A percentile compares a stretch with the other conserved stretches of the same genome.
phyloP scores from a whole-genome alignment of 2,329 filamentous ascomycete species.

The Geosmithia morbida region DNA sequence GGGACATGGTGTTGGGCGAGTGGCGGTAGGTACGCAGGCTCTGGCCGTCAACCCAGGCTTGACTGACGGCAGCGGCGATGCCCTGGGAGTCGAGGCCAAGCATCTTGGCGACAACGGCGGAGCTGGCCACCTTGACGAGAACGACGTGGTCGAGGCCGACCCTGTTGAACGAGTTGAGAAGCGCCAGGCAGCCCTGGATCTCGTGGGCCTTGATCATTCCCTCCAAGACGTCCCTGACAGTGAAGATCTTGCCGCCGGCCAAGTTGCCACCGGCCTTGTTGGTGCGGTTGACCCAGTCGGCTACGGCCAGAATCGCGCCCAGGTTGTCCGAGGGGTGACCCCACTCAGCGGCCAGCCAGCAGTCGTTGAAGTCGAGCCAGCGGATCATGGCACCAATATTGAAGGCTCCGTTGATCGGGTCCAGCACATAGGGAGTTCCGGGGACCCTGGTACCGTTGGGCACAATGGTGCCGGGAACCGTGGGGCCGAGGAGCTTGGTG shows the following conservation, averaged over 20 bases:
- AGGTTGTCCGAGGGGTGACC: slow-evolving; percentile 97
- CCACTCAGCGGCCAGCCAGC: slow-evolving; percentile 98
- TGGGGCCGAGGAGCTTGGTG: slow-evolving; percentile 82
- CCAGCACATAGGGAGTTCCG: slow-evolving; percentile 85
- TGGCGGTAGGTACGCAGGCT: slow-evolving; percentile 93
- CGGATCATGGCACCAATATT: slow-evolving; percentile 98
- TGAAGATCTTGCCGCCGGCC: slow-evolving; percentile 78
- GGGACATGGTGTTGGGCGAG: slow-evolving; percentile 97
- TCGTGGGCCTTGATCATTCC: slow-evolving; percentile 99
- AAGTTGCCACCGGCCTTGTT: slow-evolving; percentile 63
- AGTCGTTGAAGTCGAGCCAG: slow-evolving; percentile 99
- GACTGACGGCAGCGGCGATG: slow-evolving; percentile 88
- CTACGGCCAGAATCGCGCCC: slow-evolving; percentile 88
- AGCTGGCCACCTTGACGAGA: slow-evolving; percentile 91
- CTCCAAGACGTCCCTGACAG: slow-evolving; percentile 81
- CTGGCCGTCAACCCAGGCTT: slow-evolving; percentile 96
- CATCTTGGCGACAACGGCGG: slow-evolving; percentile 91
- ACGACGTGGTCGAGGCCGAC: slow-evolving; percentile 97
- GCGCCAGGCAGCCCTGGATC: slow-evolving; percentile 91
- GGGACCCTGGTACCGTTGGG: slow-evolving; percentile 86
- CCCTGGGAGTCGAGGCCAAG: slow-evolving; percentile 78
- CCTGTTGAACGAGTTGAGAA: slow-evolving; percentile 98
- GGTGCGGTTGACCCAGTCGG: slow-evolving; percentile 94
- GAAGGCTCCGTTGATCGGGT: slow-evolving; percentile 91
- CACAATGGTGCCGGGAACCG: slow-evolving; percentile 79